These are phyloP conservation scores for Ustilago sp. DNA, from an alignment of 1,284 basidiomycete species.

Conservation along the genomic window DNA sequence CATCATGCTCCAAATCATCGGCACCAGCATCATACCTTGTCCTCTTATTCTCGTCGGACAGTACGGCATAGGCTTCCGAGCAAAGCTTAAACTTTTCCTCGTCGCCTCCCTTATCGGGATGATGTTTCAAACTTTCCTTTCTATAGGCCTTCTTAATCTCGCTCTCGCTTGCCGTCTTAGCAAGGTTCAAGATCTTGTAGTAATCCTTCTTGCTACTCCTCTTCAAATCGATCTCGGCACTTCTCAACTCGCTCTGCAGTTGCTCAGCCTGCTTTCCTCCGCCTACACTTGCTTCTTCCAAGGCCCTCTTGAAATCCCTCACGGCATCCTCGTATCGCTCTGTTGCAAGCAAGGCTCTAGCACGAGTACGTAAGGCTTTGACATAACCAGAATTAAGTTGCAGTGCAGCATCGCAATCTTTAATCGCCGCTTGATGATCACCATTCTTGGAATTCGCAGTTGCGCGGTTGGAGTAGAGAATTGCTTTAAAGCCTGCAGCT, in stretches of 20 bases:
- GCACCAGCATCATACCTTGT: constrained; percentile 66
- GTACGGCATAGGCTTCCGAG: constrained; percentile 65
- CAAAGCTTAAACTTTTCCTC: constrained; percentile 69
- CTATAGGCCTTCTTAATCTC: constrained; percentile 78
- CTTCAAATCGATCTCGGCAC: constrained; percentile 65
- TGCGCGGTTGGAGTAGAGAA: constrained; percentile 84
- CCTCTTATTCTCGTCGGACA: constrained; percentile 63
- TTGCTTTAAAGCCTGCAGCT: constrained; percentile 72
- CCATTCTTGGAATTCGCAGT: constrained; percentile 81
- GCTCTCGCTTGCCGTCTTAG: constrained; percentile 80
- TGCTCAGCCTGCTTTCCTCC: constrained; percentile 74
- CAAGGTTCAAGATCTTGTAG: constrained; percentile 82
- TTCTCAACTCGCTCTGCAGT: constrained; percentile 74
- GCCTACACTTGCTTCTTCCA: constrained; percentile 73
- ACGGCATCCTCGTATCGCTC: constrained; percentile 81
- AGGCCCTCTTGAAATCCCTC: constrained; percentile 81
- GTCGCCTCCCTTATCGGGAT: constrained; percentile 69
- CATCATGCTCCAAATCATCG: constrained; percentile 64
- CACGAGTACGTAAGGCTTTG: constrained; percentile 87
- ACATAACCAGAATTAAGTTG: constrained; percentile 77
- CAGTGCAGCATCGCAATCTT: constrained; percentile 79
- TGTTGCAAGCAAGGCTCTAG: constrained; percentile 79
- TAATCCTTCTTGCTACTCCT: constrained; percentile 73
- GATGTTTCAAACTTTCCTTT: constrained; percentile 65
- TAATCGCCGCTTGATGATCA: constrained; percentile 77